Evolutionary conservation across 805 yeast species (phyloP).

Genomic region (Lipomyces oligophaga): DNA sequence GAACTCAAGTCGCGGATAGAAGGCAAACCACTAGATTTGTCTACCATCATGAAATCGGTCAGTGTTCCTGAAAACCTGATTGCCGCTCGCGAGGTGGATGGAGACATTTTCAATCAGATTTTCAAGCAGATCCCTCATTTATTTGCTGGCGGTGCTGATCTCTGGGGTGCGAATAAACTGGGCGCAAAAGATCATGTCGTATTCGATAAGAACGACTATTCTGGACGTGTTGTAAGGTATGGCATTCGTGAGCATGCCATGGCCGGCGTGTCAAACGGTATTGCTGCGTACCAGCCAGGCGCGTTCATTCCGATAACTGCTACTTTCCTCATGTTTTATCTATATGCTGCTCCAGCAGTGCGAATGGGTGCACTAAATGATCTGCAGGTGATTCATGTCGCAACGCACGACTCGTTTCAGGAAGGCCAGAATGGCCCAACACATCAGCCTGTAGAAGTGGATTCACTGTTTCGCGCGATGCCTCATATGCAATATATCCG

Average conservation of each 20-base stretch:
- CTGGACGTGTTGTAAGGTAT: constrained; percentile 17
- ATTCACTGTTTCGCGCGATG: constrained; percentile 7
- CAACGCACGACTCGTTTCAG: constrained; percentile 74
- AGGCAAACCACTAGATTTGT: constrained; percentile 36
- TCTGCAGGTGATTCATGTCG: constrained; percentile 80
- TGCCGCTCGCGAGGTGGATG: constrained; percentile 25
- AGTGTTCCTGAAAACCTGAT: constrained; percentile 28
- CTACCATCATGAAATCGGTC: constrained; percentile 24
- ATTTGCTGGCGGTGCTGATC: constrained; percentile 42
- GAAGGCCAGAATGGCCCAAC: constrained; percentile 12
- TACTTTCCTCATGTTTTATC: constrained; percentile 38
- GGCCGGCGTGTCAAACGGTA: constrained; percentile 35
- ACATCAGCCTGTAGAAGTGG: constrained; percentile 9
- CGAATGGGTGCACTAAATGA: constrained; percentile 81
- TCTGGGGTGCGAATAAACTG: constrained; percentile 28
- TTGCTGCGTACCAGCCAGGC: constrained; percentile 39
- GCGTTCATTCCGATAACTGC: constrained; percentile 44
- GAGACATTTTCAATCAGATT: constrained; percentile 34
- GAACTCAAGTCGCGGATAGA: constrained; percentile 34
- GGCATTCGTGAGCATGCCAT: constrained; percentile 41
- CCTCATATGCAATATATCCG: constrained; percentile 7
- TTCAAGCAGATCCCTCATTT: constrained; percentile 34
- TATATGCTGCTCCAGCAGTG: constrained; percentile 58
- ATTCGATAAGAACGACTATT: background rate
- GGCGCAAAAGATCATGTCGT: background rate